These are phyloP conservation scores for Przewalskia tangutica DNA, from an alignment of 257 asterid genomes.

Conservation along the genomic window DNA sequence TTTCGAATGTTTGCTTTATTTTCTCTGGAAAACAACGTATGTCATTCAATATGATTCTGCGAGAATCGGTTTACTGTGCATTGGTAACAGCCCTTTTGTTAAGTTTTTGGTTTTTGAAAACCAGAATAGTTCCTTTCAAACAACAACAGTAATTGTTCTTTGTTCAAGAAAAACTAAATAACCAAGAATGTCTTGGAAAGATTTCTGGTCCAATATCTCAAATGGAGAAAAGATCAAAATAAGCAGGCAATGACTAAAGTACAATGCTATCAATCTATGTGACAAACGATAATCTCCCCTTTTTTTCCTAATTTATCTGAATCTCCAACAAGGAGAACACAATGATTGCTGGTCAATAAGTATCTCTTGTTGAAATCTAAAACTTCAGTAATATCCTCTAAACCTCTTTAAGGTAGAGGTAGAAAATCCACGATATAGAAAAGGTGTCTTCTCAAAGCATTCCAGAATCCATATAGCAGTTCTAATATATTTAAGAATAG, in stretches of 20 bases:
- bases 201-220: neutral
- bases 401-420: neutral
- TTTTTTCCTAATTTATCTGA: neutral
- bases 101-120: neutral
- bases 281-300: neutral
- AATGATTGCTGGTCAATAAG: neutral
- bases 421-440: neutral
- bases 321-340: neutral
- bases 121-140: neutral
- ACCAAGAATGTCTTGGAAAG: conserved; percentile 1
- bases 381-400: neutral
- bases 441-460: neutral
- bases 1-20: neutral
- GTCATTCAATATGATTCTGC: neutral
- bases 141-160: neutral
- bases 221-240: neutral
- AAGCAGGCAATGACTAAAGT: neutral
- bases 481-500: neutral
- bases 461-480: neutral
- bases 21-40: neutral
- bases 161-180: neutral
- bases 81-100: neutral
- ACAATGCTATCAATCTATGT: neutral
- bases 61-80: neutral
- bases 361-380: neutral